Conservation (phyloP, 139 green algal species). For the Spirogloea muscicola region DNA sequence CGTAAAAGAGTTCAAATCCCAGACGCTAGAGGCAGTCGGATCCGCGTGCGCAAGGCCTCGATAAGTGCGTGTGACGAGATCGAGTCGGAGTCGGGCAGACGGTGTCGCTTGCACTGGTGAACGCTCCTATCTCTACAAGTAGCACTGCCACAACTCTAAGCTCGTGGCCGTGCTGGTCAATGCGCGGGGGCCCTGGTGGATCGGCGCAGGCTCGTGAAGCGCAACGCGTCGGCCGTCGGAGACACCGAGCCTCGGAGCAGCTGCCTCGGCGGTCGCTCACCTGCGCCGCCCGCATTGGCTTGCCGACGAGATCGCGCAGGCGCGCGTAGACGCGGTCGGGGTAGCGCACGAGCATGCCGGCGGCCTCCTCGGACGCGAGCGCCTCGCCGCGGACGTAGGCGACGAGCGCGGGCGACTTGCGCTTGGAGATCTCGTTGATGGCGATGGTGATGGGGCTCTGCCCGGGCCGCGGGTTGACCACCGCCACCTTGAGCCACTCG, state of each 20-base stretch:
- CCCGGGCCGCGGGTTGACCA: constrained; percentile 59
- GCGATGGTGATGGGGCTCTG: constrained; percentile 62
- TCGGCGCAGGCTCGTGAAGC: not conserved
- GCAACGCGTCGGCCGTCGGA: not conserved
- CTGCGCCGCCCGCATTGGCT: constrained; percentile 44
- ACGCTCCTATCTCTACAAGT: too few relatives aligned
- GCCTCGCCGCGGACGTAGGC: constrained; percentile 78
- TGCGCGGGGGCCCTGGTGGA: too few relatives aligned
- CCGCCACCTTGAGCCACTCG: constrained; percentile 87
- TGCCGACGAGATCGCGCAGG: constrained; percentile 77
- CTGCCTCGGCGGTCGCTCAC: too few relatives aligned
- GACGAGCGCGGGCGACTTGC: constrained; percentile 85
- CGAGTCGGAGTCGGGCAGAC: too few relatives aligned
- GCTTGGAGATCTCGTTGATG: constrained; percentile 92
- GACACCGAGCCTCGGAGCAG: constrained; percentile 8
- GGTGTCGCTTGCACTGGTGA: too few relatives aligned
- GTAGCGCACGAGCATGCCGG: constrained; percentile 53
- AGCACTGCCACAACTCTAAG: too few relatives aligned
- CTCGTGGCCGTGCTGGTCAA: too few relatives aligned
- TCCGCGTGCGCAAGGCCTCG: too few relatives aligned
- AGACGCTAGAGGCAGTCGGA: too few relatives aligned
- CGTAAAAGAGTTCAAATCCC: too few relatives aligned
- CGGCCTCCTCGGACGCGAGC: constrained; percentile 86
- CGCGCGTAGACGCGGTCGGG: constrained; percentile 70
- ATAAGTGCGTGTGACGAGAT: too few relatives aligned